Conservation (phyloP, 2,329 filamentous ascomycete species). For the Curvularia verruculosa region DNA sequence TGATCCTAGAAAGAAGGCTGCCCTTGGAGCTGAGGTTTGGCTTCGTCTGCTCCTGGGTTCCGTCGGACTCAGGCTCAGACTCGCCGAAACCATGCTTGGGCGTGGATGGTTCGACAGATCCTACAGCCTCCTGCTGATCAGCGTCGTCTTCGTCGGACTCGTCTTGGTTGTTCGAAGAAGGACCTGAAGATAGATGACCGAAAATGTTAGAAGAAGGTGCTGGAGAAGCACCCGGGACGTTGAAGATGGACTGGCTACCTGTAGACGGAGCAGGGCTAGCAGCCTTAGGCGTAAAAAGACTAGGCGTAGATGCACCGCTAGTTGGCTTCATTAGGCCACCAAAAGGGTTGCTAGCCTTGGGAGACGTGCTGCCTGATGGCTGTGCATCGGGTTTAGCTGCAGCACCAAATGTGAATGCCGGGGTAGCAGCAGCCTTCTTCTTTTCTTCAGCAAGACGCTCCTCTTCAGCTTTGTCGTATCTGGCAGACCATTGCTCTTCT, state of each 20-base stretch:
- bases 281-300: slow-evolving; percentile 31
- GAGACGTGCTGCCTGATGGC: slow-evolving; percentile 11
- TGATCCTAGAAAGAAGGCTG: slow-evolving; percentile 40
- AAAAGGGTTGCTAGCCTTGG: slow-evolving; percentile 24
- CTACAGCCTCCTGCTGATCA: slow-evolving; percentile 20
- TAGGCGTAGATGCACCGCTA: slow-evolving; percentile 33
- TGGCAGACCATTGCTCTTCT: slow-evolving; percentile 42
- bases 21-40: slow-evolving; percentile 23
- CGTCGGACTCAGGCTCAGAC: slow-evolving; percentile 36
- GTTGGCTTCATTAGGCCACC: slow-evolving; percentile 26
- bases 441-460: slow-evolving; percentile 38
- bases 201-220: slow-evolving; percentile 41
- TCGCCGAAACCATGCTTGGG: slow-evolving; percentile 33
- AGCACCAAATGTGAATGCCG: slow-evolving; percentile 29
- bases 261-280: slow-evolving; percentile 42
- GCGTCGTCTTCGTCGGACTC: slow-evolving; percentile 36
- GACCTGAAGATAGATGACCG: slow-evolving; percentile 42
- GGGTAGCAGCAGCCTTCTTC: slow-evolving; percentile 27
- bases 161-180: slow-evolving; percentile 40
- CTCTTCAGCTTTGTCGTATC: slow-evolving; percentile 40
- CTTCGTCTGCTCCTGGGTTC: slow-evolving; percentile 29
- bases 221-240: slow-evolving; percentile 28
- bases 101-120: slow-evolving; percentile 25
- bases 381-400: not conserved
- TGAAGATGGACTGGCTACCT: slow-evolving; percentile 42